Percentiles rank a stretch among this genome's conserved stretches.
These are phyloP conservation scores for Punica granatum DNA, from an alignment of 345 rosid genomes.

Conservation along the genomic window DNA sequence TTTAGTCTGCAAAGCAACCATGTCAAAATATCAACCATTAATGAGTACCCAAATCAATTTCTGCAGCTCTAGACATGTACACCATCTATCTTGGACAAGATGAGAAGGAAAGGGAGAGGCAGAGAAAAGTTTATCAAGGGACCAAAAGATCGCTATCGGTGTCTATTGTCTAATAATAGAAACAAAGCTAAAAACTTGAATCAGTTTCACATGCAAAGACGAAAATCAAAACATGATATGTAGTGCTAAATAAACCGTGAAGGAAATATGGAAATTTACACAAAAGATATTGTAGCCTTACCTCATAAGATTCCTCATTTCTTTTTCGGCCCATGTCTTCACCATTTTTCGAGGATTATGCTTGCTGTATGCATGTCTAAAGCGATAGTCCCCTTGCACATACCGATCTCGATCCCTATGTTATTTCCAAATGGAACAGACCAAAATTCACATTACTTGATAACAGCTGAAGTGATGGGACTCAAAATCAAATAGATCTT, in stretches of 20 bases:
- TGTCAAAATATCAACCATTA: not conserved
- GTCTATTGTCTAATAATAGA: not conserved
- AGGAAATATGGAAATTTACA: not conserved
- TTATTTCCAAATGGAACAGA: not conserved
- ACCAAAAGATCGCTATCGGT: not conserved
- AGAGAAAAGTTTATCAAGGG: not conserved
- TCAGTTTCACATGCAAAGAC: not conserved
- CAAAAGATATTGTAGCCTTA: conserved; percentile 10
- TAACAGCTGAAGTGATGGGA: not conserved
- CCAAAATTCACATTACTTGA: not conserved
- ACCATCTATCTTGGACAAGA: not conserved
- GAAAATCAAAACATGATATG: not conserved
- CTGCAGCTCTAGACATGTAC: not conserved
- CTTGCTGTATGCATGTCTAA: conserved; percentile 86
- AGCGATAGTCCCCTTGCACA: conserved; percentile 96
- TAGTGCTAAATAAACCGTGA: not conserved
- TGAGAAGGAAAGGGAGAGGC: no score
- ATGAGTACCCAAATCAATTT: not conserved
- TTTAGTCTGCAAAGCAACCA: conserved; percentile 54
- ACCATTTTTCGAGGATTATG: conserved; percentile 99
- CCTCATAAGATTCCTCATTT: conserved; percentile 95
- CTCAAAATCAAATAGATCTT: not conserved
- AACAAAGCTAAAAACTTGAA: not conserved
- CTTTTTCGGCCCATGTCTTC: conserved; percentile 97
- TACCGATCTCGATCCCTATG: conserved; percentile 89